These are phyloP conservation scores for Cymbopogon citratus DNA, from an alignment of 176 grass and related monocot species.

Conservation along the genomic window DNA sequence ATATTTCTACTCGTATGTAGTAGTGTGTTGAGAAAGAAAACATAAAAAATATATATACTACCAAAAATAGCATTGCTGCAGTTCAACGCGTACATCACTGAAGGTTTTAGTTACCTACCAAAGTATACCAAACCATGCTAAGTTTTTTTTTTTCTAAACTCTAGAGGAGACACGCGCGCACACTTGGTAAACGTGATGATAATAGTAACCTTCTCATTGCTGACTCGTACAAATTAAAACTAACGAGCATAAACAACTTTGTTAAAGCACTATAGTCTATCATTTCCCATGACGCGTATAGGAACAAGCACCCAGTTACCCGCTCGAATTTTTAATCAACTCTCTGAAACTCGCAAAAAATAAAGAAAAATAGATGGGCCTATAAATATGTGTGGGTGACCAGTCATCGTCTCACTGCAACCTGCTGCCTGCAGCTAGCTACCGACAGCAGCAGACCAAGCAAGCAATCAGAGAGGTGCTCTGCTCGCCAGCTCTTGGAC, in stretches of 20 bases:
- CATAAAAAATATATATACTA: too few species aligned
- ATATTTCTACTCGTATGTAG: too few species aligned
- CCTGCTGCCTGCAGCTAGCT: neutral
- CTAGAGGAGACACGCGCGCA: neutral
- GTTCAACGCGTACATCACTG: neutral
- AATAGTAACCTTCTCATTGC: neutral
- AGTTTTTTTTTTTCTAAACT: neutral
- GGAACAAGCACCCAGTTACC: neutral
- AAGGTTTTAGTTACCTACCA: neutral
- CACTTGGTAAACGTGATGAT: slow-evolving; percentile 16
- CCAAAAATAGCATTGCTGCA: too few species aligned
- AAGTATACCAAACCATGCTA: neutral
- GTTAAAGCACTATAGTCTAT: slow-evolving; percentile 3
- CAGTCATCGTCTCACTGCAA: neutral
- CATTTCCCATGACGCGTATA: slow-evolving; percentile 16
- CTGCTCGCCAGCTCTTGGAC: neutral
- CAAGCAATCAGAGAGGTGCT: neutral
- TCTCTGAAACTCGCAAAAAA: too few species aligned
- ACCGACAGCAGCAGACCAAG: neutral
- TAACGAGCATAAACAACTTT: slow-evolving; percentile 19
- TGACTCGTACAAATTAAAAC: slow-evolving; percentile 2
- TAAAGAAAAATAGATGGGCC: neutral
- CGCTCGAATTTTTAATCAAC: neutral
- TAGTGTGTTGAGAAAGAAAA: too few species aligned
- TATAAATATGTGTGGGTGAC: neutral